Evolutionary conservation across 495 filamentous ascomycete genomes (phyloP).

Genomic region (Penicillium robsamsonii): DNA sequence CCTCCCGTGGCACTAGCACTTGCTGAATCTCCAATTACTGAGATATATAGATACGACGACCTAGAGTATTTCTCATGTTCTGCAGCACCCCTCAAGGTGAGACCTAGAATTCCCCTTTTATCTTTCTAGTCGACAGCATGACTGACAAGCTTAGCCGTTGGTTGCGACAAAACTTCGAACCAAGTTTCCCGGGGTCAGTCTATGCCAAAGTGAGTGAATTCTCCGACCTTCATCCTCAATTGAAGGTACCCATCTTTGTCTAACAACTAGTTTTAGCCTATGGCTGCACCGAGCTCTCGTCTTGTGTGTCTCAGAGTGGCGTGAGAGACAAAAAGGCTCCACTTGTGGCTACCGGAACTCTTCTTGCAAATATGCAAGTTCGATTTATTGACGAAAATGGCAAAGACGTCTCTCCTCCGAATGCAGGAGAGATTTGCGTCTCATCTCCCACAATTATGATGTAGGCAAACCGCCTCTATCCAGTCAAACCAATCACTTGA

Average conservation of each 20-base stretch:
- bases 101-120: neutral
- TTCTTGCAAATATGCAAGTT: constrained; percentile 14
- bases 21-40: constrained; percentile 6
- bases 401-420: constrained; percentile 8
- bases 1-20: constrained; percentile 12
- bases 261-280: constrained; percentile 4
- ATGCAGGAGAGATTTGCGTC: constrained; percentile 13
- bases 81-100: constrained; percentile 16
- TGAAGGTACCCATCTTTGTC: neutral
- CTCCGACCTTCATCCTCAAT: neutral
- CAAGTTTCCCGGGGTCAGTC: constrained; percentile 5
- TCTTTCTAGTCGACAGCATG: no score
- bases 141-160: neutral
- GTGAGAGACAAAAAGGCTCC: constrained; percentile 10
- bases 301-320: constrained; percentile 12
- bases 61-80: constrained; percentile 18
- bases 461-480: neutral
- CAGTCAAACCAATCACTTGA: neutral
- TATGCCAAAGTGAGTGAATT: constrained; percentile 12
- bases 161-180: constrained; percentile 10
- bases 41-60: constrained; percentile 9
- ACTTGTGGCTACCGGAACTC: constrained; percentile 11
- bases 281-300: constrained; percentile 13
- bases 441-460: constrained; percentile 14
- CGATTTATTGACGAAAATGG: constrained; percentile 12